Percentiles rank a stretch among this genome's conserved stretches.
Evolutionary conservation across 2,329 filamentous ascomycete genomes (phyloP).

Genomic region (Arthrocladium fulminans): DNA sequence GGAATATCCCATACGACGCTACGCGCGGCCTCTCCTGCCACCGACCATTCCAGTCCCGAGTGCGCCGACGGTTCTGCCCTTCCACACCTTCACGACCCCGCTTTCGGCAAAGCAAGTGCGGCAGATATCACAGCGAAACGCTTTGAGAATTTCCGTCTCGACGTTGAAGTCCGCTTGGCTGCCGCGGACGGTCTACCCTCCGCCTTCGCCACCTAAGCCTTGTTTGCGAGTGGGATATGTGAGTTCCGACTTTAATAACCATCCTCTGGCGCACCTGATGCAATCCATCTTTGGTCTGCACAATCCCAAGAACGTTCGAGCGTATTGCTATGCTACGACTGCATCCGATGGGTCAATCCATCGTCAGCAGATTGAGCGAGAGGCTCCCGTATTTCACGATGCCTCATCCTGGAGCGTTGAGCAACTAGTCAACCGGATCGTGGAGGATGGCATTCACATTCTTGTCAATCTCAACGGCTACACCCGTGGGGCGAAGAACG

Average conservation of each 20-base stretch:
- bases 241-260: slow-evolving; percentile 98
- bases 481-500: slow-evolving; percentile 90
- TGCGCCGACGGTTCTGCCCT: slow-evolving; percentile 88
- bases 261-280: slow-evolving; percentile 93
- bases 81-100: slow-evolving; percentile 95
- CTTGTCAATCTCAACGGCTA: slow-evolving; percentile 97
- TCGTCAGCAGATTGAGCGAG: slow-evolving; percentile 82
- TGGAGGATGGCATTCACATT: slow-evolving; percentile 82
- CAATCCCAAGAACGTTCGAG: slow-evolving; percentile 61
- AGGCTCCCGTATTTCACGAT: slow-evolving; percentile 85
- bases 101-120: slow-evolving; percentile 85
- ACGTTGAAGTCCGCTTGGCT: slow-evolving; percentile 84
- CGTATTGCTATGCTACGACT: slow-evolving; percentile 94
- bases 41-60: slow-evolving; percentile 65
- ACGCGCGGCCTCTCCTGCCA: slow-evolving; percentile 66
- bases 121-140: slow-evolving; percentile 90
- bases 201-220: slow-evolving; percentile 71
- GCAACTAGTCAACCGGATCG: slow-evolving; percentile 74
- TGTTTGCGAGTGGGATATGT: slow-evolving; percentile 90
- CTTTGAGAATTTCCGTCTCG: slow-evolving; percentile 81
- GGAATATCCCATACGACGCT: slow-evolving; percentile 50
- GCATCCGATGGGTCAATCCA: slow-evolving; percentile 81
- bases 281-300: slow-evolving; percentile 97
- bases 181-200: slow-evolving; percentile 68
- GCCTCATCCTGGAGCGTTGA: slow-evolving; percentile 81